These are phyloP conservation scores for Pelargonium myrrhifolium DNA, from an alignment of 441 rosid genomes.

Conservation along the genomic window DNA sequence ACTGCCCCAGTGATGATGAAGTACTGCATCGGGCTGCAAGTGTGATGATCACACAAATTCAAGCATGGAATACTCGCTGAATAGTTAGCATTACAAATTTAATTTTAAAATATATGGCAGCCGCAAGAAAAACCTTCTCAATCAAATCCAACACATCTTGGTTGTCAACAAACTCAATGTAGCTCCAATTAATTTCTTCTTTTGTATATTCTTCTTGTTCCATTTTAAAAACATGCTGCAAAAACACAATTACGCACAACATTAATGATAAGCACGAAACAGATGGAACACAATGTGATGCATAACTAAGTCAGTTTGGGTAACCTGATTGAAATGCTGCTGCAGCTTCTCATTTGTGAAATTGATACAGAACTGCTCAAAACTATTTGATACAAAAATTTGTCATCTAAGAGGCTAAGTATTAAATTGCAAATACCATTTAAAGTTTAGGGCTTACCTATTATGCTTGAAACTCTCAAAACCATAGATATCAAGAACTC, in stretches of 20 bases:
- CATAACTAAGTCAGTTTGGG: slow-evolving; percentile 14
- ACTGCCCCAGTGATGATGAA: not conserved
- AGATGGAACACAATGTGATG: slow-evolving; percentile 8
- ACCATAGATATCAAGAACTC: slow-evolving; percentile 98
- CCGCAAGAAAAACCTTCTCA: slow-evolving; percentile 59
- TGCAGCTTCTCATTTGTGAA: slow-evolving; percentile 99
- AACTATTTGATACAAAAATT: slow-evolving; percentile 35
- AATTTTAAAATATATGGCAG: slow-evolving; percentile 1
- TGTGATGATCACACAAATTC: slow-evolving; percentile 8
- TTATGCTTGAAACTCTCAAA: slow-evolving; percentile 97
- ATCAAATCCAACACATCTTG: slow-evolving; percentile 98
- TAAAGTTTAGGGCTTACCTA: slow-evolving; percentile 42
- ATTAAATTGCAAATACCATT: not conserved
- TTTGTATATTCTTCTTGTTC: slow-evolving; percentile 98
- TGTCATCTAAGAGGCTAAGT: slow-evolving; percentile 17
- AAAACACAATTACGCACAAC: slow-evolving; percentile 20
- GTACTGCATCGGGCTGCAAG: not conserved
- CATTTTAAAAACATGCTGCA: slow-evolving; percentile 99
- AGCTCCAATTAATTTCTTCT: slow-evolving; percentile 99
- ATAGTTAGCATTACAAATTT: slow-evolving; percentile 8
- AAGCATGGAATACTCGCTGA: slow-evolving; percentile 11
- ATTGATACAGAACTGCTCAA: slow-evolving; percentile 99
- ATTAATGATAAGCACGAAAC: slow-evolving; percentile 7
- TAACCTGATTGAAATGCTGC: slow-evolving; percentile 98
- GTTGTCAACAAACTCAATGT: slow-evolving; percentile 97